Percentiles rank a stretch among this genome's conserved stretches.
phyloP scores from a whole-genome alignment of 305 asterid species.

The Euphrasia arctica region DNA sequence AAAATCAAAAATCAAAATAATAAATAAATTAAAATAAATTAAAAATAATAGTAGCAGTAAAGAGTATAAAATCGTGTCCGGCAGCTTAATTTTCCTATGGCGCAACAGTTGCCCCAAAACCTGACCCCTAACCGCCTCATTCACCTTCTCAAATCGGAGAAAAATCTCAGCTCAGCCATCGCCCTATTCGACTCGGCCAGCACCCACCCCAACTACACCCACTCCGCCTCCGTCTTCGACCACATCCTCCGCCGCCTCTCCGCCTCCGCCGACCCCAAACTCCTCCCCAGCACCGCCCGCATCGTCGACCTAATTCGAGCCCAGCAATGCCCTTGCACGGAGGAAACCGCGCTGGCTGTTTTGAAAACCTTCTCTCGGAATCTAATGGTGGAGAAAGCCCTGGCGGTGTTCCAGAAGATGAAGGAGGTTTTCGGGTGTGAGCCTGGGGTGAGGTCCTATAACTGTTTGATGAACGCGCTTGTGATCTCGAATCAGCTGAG shows the following conservation, averaged over 20 bases:
- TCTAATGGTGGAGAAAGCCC: conserved; percentile 53
- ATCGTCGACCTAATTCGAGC: conserved; percentile 50
- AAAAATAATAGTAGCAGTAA: too few relatives aligned
- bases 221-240: conserved; percentile 50
- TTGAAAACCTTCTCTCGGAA: conserved; percentile 57
- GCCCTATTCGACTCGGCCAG: conserved; percentile 60
- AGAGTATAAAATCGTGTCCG: not conserved
- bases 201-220: conserved; percentile 47
- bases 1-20: too few relatives aligned
- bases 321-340: conserved; percentile 60
- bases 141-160: conserved; percentile 63
- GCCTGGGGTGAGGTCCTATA: conserved; percentile 72
- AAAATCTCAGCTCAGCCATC: conserved; percentile 50
- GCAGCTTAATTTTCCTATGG: conserved; percentile 28
- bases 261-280: conserved; percentile 37
- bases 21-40: too few relatives aligned
- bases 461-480: conserved; percentile 67
- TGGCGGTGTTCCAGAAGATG: conserved; percentile 68
- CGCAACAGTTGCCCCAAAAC: conserved; percentile 43
- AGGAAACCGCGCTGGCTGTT: conserved; percentile 57
- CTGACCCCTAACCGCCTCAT: conserved; percentile 52
- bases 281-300: conserved; percentile 40
- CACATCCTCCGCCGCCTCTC: conserved; percentile 81
- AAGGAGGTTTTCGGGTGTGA: conserved; percentile 61
- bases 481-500: conserved; percentile 57